Conservation (phyloP, 2,329 filamentous ascomycete species). For the Xylaria sp. region DNA sequence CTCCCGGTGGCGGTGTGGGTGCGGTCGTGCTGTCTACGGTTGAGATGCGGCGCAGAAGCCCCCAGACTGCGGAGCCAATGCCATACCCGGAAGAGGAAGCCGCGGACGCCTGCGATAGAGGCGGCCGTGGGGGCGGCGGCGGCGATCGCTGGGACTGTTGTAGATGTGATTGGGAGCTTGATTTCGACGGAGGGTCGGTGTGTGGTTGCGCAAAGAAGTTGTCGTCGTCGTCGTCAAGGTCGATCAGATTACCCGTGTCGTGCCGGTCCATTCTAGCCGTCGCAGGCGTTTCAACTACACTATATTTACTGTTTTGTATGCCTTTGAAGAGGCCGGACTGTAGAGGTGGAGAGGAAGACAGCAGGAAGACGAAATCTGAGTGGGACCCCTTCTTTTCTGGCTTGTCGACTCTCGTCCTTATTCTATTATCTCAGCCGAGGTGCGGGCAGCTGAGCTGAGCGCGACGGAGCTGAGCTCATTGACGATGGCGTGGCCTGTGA, state of each 20-base stretch:
- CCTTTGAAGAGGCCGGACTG: neutral
- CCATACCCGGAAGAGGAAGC: slow-evolving; percentile 39
- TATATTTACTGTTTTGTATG: neutral
- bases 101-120: slow-evolving; percentile 28
- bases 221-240: slow-evolving; percentile 43
- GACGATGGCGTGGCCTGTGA: slow-evolving; percentile 20
- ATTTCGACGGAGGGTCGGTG: slow-evolving; percentile 3
- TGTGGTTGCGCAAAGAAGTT: slow-evolving; percentile 39
- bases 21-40: slow-evolving; percentile 54
- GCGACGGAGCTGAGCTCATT: neutral
- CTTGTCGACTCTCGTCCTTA: too few species aligned
- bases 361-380: neutral
- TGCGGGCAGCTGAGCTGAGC: neutral
- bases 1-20: slow-evolving; percentile 37
- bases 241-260: slow-evolving; percentile 47
- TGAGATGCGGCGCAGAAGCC: slow-evolving; percentile 75
- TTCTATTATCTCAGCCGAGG: neutral
- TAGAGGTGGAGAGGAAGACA: neutral
- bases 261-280: slow-evolving; percentile 41
- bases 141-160: slow-evolving; percentile 5
- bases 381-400: neutral
- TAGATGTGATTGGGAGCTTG: slow-evolving; percentile 9
- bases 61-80: slow-evolving; percentile 54
- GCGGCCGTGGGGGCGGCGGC: slow-evolving; percentile 20
- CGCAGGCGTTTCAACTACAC: neutral